Base-by-base conservation (phyloP, 176 grass and related monocot species). In the Dactylis glomerata region DNA sequence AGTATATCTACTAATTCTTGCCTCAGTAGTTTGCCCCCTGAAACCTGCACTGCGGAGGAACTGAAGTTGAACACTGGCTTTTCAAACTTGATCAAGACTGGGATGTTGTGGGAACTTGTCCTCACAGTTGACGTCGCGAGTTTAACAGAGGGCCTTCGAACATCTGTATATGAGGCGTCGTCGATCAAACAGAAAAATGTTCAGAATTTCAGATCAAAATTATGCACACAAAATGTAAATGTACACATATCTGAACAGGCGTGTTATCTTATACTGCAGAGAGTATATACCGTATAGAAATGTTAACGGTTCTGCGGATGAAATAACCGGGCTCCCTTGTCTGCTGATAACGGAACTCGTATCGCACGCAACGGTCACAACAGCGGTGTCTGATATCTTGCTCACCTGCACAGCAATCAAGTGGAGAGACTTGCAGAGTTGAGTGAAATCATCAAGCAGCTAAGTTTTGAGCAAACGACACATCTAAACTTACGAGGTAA, bases 11-110 rank as follows among this genome's bases (percentile, higher is more conserved):
- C 22, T 15, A 2, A 32, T 36, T 63, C 90, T 92, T 95, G 79
- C 96, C 96, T 98, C 38, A 92, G 12, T 22, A 95, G 27, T 20
- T 83, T 83, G 34, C 91, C 96, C 38, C 96, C 96, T 4, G 70
- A 83, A 88, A 98, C 44, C 33, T 61, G 81, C 76, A 98, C 74
- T 16, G 91, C 85, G 8, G 93, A 98, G 66, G 91, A 93, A 32
- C 83, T 98, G 81, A 98, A 94, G 62, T 92, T 90, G 86, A 98
- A 98, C 40, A 98, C 87, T 7, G 96, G 91, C 87, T 98, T 98
- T 68, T 80, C 82, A 81, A 98, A 98, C 86, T 90, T 92, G 41
- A 98, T 83, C 47, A 98, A n/a, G 14, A 98, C 77, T 5, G 81
- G 87, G 78, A 98, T 90, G 81, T 70, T 78, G 46, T 16, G 85